Evolutionary conservation across 305 asterid genomes (phyloP).

Genomic region (Galium porrigens): DNA sequence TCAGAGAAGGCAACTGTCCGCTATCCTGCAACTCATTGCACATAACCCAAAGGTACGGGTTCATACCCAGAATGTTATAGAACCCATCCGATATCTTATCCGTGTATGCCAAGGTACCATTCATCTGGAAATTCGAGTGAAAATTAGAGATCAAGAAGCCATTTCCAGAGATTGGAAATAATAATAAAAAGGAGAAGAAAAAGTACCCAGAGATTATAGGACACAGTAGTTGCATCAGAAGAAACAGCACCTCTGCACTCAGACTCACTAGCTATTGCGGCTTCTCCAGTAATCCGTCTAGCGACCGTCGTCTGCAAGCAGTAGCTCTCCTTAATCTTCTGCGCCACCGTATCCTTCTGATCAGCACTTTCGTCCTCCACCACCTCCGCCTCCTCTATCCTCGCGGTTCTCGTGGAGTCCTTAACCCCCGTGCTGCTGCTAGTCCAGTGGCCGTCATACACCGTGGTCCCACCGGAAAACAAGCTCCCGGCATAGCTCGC

Average conservation of each 20-base stretch:
- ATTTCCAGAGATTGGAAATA: neutral
- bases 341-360: conserved; percentile 19
- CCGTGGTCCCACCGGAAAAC: conserved; percentile 57
- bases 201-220: conserved; percentile 71
- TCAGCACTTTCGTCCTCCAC: conserved; percentile 23
- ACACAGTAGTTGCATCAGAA: conserved; percentile 48
- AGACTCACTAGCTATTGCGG: conserved; percentile 40
- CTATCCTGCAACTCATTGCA: conserved; percentile 71
- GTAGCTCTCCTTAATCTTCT: conserved; percentile 48
- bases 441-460: conserved; percentile 65
- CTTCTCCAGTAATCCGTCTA: conserved; percentile 45
- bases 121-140: conserved; percentile 36
- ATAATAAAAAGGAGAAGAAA: neutral
- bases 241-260: conserved; percentile 30
- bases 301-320: conserved; percentile 58
- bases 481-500: conserved; percentile 67
- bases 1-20: conserved; percentile 47
- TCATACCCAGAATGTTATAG: conserved; percentile 73
- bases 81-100: conserved; percentile 85
- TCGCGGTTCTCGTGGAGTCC: conserved; percentile 23
- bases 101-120: conserved; percentile 64
- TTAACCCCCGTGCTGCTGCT: conserved; percentile 31
- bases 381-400: conserved; percentile 25
- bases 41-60: conserved; percentile 81
- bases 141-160: neutral